These are phyloP conservation scores for Zymoseptoria ardabiliae DNA, from an alignment of 2,329 filamentous ascomycete species.

Conservation along the genomic window DNA sequence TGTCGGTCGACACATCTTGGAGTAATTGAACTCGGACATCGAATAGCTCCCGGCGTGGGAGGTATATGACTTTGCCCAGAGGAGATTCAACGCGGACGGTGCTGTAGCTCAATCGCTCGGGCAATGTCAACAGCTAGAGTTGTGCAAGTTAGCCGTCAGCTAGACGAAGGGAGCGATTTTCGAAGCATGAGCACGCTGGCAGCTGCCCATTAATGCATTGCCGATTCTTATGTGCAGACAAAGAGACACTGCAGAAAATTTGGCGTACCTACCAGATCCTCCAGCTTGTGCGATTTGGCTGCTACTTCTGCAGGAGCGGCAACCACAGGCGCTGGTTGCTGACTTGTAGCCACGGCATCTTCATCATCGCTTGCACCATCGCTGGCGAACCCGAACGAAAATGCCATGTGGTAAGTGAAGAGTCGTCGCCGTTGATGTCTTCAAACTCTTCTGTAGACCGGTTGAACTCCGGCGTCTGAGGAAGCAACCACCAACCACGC, in stretches of 20 bases:
- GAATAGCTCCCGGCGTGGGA: conserved; percentile 72
- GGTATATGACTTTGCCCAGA: conserved; percentile 44
- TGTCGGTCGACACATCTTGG: conserved; percentile 51
- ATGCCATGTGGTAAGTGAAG: conserved; percentile 28
- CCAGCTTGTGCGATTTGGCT: conserved; percentile 33
- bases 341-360: conserved; percentile 4
- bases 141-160: conserved; percentile 1
- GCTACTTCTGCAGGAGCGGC: conserved; percentile 3
- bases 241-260: background rate
- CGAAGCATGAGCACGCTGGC: background rate
- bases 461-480: too few relatives aligned
- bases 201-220: background rate
- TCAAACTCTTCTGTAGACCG: background rate
- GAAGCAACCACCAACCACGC: too few relatives aligned
- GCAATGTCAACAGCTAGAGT: conserved; percentile 49
- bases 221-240: background rate
- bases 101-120: conserved; percentile 66
- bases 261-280: conserved; percentile 40
- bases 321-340: background rate
- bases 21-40: conserved; percentile 76
- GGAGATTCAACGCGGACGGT: conserved; percentile 55
- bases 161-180: background rate
- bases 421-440: background rate
- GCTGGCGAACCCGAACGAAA: conserved; percentile 53
- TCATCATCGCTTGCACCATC: conserved; percentile 47